phyloP scores from a whole-genome alignment of 495 filamentous ascomycete genomes.

The Clavariopsis aquatica region DNA sequence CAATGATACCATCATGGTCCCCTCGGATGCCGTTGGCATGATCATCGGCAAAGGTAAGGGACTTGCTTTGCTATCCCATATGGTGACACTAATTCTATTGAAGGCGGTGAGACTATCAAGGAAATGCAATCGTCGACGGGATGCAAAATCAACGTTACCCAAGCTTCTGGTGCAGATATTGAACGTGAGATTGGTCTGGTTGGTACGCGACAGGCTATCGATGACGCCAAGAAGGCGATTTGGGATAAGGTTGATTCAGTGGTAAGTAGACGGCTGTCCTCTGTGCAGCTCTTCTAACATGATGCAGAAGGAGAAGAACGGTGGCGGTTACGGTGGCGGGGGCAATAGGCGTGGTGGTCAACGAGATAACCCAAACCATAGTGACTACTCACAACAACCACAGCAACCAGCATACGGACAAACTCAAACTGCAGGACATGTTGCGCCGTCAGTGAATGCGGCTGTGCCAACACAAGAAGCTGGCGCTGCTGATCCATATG shows the following conservation, averaged over 20 bases:
- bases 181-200: constrained; percentile 80
- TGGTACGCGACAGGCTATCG: constrained; percentile 70
- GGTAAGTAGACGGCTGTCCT: constrained; percentile 50
- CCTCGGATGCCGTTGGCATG: constrained; percentile 85
- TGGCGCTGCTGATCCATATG: constrained; percentile 58
- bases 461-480: constrained; percentile 47
- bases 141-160: constrained; percentile 88
- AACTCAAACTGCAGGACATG: constrained; percentile 31
- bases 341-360: constrained; percentile 38
- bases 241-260: constrained; percentile 86
- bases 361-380: constrained; percentile 40
- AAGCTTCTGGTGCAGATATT: constrained; percentile 66
- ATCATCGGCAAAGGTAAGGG: constrained; percentile 74
- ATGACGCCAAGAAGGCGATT: constrained; percentile 71
- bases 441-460: constrained; percentile 36
- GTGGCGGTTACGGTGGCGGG: constrained; percentile 48
- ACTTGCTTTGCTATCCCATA: not conserved
- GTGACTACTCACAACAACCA: constrained; percentile 50
- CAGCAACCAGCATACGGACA: constrained; percentile 44
- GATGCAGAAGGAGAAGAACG: constrained; percentile 55
- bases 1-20: constrained; percentile 76
- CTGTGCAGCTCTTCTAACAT: constrained; percentile 16
- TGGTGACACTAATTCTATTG: constrained; percentile 13
- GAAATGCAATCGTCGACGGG: constrained; percentile 80
- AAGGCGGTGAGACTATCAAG: constrained; percentile 78